Conservation (phyloP, 2,329 filamentous ascomycete genomes). For the Ascochyta rabiei region DNA sequence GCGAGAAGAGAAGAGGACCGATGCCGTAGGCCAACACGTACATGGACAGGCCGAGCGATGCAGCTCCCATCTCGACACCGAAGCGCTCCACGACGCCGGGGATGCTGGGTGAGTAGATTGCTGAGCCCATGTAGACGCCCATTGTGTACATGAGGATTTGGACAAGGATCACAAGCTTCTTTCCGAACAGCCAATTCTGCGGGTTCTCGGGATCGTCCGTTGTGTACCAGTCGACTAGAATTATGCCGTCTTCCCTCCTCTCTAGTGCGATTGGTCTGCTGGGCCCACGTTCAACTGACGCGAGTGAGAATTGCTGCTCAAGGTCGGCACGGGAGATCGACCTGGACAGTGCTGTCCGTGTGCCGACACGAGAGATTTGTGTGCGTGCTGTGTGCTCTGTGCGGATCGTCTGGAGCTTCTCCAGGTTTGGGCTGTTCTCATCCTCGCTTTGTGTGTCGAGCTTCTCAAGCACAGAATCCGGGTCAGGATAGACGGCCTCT, state of each 20-base stretch:
- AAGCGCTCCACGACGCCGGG: slow-evolving; percentile 60
- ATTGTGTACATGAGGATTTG: slow-evolving; percentile 65
- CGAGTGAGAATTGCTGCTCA: slow-evolving; percentile 47
- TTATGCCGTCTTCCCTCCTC: slow-evolving; percentile 45
- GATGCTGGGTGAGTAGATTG: slow-evolving; percentile 57
- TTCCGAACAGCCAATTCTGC: slow-evolving; percentile 48
- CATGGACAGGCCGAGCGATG: slow-evolving; percentile 64
- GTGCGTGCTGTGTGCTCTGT: slow-evolving; percentile 34
- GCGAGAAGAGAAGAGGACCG: slow-evolving; percentile 69
- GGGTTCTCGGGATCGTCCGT: slow-evolving; percentile 50
- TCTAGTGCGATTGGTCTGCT: slow-evolving; percentile 45
- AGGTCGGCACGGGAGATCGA: slow-evolving; percentile 49
- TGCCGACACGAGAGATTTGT: slow-evolving; percentile 46
- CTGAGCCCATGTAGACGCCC: slow-evolving; percentile 61
- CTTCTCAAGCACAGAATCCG: slow-evolving; percentile 35
- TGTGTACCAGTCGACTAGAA: slow-evolving; percentile 53
- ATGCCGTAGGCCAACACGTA: slow-evolving; percentile 68
- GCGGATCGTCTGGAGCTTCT: slow-evolving; percentile 41
- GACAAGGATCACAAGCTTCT: slow-evolving; percentile 44
- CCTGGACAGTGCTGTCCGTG: slow-evolving; percentile 44
- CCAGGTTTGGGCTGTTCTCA: slow-evolving; percentile 32
- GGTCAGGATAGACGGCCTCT: slow-evolving; percentile 31
- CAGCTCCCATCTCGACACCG: slow-evolving; percentile 58
- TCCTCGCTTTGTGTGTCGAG: slow-evolving; percentile 21
- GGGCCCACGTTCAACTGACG: slow-evolving; percentile 44